Evolutionary conservation across 768 basidiomycete species (phyloP).

Genomic region (Kwoniella sp.): DNA sequence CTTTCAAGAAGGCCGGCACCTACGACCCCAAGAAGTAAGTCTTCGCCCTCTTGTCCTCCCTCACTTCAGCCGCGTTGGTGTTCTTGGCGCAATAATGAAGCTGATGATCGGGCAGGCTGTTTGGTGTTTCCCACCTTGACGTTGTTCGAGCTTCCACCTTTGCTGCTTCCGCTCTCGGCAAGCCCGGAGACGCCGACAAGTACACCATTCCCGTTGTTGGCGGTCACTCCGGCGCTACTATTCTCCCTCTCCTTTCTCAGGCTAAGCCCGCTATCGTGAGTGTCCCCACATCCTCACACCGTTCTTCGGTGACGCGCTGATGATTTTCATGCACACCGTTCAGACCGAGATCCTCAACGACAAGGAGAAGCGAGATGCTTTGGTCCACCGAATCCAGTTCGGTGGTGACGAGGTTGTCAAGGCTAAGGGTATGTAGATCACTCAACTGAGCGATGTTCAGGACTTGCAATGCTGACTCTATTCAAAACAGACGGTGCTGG

Average conservation of each 20-base stretch:
- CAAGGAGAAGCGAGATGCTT: conserved; percentile 72
- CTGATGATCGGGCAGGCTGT: conserved; percentile 60
- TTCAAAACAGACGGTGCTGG: conserved; percentile 67
- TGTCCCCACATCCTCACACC: background rate
- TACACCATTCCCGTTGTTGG: conserved; percentile 87
- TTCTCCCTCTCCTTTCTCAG: conserved; percentile 93
- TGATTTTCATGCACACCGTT: background rate
- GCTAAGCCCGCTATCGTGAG: conserved; percentile 56
- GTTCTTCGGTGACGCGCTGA: background rate
- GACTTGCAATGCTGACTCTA: conserved; percentile 10
- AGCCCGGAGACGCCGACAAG: conserved; percentile 59
- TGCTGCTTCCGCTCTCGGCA: conserved; percentile 67
- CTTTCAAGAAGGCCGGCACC: conserved; percentile 86
- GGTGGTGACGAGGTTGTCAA: conserved; percentile 99
- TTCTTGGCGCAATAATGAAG: background rate
- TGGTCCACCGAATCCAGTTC: conserved; percentile 92
- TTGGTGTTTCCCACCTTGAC: conserved; percentile 97
- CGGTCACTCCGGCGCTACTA: conserved; percentile 96
- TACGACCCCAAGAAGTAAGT: conserved; percentile 74
- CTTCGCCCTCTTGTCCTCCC: no score
- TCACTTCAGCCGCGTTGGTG: no score
- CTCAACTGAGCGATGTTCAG: background rate
- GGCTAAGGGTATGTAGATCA: conserved; percentile 66
- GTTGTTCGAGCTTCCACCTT: conserved; percentile 95
- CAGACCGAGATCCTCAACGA: conserved; percentile 65